A percentile compares a stretch with the other conserved stretches of the same genome.
Conservation (phyloP, 306 rosid genomes). For the Vachellia pachyceras region DNA sequence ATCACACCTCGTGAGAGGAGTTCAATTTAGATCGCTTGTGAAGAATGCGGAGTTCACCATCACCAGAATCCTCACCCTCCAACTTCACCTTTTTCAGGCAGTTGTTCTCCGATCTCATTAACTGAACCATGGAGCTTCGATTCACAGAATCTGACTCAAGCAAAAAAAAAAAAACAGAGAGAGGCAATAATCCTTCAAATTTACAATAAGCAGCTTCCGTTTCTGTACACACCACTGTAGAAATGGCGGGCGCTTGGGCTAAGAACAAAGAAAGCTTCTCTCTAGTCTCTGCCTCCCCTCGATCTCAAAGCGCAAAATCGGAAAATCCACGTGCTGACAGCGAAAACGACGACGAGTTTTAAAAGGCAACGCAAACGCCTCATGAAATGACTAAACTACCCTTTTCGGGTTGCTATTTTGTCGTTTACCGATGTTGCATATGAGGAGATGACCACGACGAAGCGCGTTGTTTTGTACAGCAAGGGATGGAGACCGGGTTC, state of each 20-base stretch:
- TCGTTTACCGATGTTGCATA: constrained; percentile 7
- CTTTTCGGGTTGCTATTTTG: constrained; percentile 3
- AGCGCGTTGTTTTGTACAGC: constrained; percentile 23
- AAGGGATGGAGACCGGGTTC: background rate
- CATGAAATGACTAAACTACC: constrained; percentile 24
- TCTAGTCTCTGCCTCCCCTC: background rate
- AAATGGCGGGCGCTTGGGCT: too few relatives aligned
- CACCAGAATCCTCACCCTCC: constrained; percentile 52
- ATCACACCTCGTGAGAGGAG: constrained; percentile 48
- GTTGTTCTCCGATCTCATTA: constrained; percentile 54
- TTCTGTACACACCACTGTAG: too few relatives aligned
- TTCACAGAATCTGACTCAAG: background rate
- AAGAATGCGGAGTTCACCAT: constrained; percentile 43
- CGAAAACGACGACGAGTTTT: constrained; percentile 52
- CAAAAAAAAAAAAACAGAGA: background rate
- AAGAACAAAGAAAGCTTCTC: background rate
- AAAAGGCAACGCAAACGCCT: background rate
- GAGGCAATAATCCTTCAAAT: background rate
- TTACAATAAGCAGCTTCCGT: background rate
- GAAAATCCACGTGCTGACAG: constrained; percentile 43
- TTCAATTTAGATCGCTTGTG: constrained; percentile 58
- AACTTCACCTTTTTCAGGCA: constrained; percentile 54
- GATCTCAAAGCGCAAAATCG: background rate
- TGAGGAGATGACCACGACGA: background rate
- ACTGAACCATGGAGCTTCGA: constrained; percentile 61